Evolutionary conservation across 768 basidiomycete genomes (phyloP), one percentile per base, ranked within the genome.

Genomic region (Mrakia blollopis): DNA sequence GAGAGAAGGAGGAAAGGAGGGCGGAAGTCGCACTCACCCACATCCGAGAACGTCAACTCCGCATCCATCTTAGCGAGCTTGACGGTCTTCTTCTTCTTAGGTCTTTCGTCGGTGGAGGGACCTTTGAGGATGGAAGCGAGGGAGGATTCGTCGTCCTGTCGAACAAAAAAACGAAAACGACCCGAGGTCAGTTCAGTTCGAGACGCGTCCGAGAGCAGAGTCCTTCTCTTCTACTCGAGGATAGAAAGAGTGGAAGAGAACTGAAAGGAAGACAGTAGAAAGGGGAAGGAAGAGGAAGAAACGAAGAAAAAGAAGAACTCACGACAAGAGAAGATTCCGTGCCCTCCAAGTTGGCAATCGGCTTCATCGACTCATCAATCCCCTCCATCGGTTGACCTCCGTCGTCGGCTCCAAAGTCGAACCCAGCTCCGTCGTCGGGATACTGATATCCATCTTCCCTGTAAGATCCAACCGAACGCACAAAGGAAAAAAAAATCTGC

Each of bases 51-150:
- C 13, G 61, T 77, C 23, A 77, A 41, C 32, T 72, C 72, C 35
- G 67, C 67, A 44, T 77, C 76, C 52, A 72, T 63, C n/a, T 62
- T 61, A 2, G 65, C 76, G 23, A 73, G 41, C 30, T 28, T 67
- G 50, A 73, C 76, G 11, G 30, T 65, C 76, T 77, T 77, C 62
- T 73, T 73, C 50, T 47, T 52, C 25, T 35, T 57, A 18, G n/a
- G 14, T 18, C 35, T 63, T 21, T 28, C 44, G 3, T 28, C 44
- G 3, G 35, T 62, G 1, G 28, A 35, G 1, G 57, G 41, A 21
- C 23, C 47, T n/a, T 21, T 50, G 50, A 30, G 39, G 23, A 39
- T 57, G 13, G 21, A 60, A 11, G 72, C 67, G 63, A 77, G 62
- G 57, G 57, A 73, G 52, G 76, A 72, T 41, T 54, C 28, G 39